phyloP scores from a whole-genome alignment of 805 yeast genomes.

The Wilhelminamyces savonicus region DNA sequence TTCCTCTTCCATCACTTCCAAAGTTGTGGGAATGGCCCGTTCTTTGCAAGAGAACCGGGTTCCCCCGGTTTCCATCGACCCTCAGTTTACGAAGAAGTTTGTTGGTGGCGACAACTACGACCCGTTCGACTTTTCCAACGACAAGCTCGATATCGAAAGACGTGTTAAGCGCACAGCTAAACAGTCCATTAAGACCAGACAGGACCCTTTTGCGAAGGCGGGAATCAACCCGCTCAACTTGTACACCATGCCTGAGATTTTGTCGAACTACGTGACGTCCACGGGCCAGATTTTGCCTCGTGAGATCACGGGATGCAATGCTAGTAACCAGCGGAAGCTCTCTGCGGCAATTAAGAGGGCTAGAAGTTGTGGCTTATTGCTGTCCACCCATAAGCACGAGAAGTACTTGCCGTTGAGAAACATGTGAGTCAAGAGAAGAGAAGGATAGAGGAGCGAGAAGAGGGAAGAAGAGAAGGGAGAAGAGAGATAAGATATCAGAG shows the following conservation, averaged over 20 bases:
- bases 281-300: constrained; percentile 77
- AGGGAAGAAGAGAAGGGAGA: neutral
- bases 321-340: constrained; percentile 61
- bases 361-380: constrained; percentile 72
- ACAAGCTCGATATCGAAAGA: constrained; percentile 44
- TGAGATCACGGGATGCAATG: constrained; percentile 60
- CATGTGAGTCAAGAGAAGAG: constrained; percentile 15
- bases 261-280: constrained; percentile 58
- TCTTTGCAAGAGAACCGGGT: constrained; percentile 20
- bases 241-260: constrained; percentile 64
- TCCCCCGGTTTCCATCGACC: constrained; percentile 29
- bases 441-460: neutral
- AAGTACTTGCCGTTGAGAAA: constrained; percentile 36
- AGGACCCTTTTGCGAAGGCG: constrained; percentile 37
- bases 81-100: constrained; percentile 32
- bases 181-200: constrained; percentile 12
- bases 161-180: constrained; percentile 3
- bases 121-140: constrained; percentile 17
- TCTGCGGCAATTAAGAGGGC: constrained; percentile 77
- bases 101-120: constrained; percentile 52
- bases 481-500: no score
- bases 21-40: constrained; percentile 30
- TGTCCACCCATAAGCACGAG: constrained; percentile 64
- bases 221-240: constrained; percentile 64
- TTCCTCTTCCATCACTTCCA: constrained; percentile 17